These are phyloP conservation scores for Ophiostoma australiae DNA, from an alignment of 2,329 filamentous ascomycete genomes.

Conservation along the genomic window DNA sequence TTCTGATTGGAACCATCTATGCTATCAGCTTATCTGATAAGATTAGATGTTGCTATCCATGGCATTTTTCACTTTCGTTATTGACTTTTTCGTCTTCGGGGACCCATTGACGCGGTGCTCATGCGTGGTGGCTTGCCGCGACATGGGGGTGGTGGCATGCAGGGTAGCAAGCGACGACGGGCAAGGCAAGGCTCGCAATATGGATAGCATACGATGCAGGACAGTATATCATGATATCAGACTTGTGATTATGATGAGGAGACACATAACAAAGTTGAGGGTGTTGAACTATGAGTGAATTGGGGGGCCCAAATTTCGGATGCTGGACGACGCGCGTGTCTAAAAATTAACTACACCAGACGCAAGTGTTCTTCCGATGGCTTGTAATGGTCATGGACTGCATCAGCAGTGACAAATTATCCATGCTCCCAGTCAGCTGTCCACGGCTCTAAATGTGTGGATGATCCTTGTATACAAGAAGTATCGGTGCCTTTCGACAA, in stretches of 20 bases:
- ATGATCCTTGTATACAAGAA: too few relatives aligned
- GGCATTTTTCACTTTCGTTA: background rate
- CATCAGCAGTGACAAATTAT: too few relatives aligned
- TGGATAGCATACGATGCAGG: background rate
- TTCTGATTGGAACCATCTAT: constrained; percentile 17
- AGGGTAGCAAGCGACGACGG: background rate
- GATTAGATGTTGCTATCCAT: constrained; percentile 19
- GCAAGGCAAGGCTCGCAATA: background rate
- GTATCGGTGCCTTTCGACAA: too few relatives aligned
- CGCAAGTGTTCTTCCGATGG: background rate
- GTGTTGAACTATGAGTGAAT: background rate
- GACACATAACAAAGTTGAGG: background rate
- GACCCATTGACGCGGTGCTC: background rate
- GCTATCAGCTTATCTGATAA: constrained; percentile 22
- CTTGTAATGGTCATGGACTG: background rate
- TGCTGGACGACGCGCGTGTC: background rate
- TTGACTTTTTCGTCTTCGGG: background rate
- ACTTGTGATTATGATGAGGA: background rate
- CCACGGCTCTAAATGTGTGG: too few relatives aligned
- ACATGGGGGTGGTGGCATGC: constrained; percentile 1
- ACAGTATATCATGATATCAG: background rate
- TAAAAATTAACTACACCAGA: background rate
- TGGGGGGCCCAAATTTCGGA: background rate
- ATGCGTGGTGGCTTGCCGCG: constrained; percentile 2
- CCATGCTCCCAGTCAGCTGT: too few relatives aligned